phyloP scores from a whole-genome alignment of 1,284 basidiomycete genomes.

The Pascua sp. region DNA sequence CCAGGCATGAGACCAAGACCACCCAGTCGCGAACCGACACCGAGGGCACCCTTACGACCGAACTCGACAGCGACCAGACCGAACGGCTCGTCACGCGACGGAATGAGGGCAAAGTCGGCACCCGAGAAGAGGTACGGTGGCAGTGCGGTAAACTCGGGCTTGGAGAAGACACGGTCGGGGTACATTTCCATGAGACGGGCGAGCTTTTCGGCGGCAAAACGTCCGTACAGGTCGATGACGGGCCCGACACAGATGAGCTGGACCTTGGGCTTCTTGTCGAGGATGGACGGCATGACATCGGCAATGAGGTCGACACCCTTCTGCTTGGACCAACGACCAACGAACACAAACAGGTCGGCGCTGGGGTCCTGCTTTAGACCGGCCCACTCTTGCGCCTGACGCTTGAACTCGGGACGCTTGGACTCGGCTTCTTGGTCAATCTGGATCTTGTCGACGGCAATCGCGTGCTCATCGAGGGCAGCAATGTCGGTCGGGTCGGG shows the following conservation, averaged over 20 bases:
- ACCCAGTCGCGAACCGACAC: constrained; percentile 85
- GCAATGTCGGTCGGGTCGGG: constrained; percentile 88
- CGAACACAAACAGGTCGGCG: constrained; percentile 87
- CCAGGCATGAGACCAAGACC: constrained; percentile 94
- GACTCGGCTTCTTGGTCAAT: constrained; percentile 79
- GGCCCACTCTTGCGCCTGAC: constrained; percentile 90
- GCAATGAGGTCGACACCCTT: constrained; percentile 93
- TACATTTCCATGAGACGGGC: constrained; percentile 89
- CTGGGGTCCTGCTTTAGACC: constrained; percentile 82
- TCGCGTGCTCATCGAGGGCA: constrained; percentile 74
- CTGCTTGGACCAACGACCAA: constrained; percentile 94
- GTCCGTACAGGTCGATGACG: constrained; percentile 88
- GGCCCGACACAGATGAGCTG: constrained; percentile 85
- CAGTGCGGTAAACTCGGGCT: constrained; percentile 89
- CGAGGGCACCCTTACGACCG: constrained; percentile 87
- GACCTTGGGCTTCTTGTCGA: constrained; percentile 79
- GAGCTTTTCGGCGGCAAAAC: constrained; percentile 88
- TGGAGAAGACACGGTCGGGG: constrained; percentile 85
- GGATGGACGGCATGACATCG: constrained; percentile 81
- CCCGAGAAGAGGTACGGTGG: constrained; percentile 89
- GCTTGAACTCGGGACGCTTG: constrained; percentile 79
- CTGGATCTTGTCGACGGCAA: constrained; percentile 67
- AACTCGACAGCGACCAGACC: constrained; percentile 92
- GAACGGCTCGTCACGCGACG: constrained; percentile 90
- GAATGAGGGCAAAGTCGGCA: constrained; percentile 89